Base-by-base conservation (phyloP, 129 eudicot species). In the Erigeron canadensis region DNA sequence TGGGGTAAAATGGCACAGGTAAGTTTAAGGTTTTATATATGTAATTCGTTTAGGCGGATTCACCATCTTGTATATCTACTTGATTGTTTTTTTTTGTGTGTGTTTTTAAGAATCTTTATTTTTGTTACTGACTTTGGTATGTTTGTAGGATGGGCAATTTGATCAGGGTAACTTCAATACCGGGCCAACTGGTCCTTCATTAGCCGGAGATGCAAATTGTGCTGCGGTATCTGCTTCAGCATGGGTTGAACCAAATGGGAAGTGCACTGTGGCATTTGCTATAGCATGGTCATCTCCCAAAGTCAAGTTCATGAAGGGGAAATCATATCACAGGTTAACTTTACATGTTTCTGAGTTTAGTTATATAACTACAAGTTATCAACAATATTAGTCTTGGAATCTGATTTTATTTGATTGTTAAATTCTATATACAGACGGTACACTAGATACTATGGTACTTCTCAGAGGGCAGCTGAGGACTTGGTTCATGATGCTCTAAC, bases 221-320 rank as follows among this genome's bases (percentile, higher is more conserved):
- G 97, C 99, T 22, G 97, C 97, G 2, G 96, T 90, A 48, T 86
- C 96, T 75, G 99, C 99, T 78, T 84, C 96, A 8, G 77, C 96
- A 62, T 90, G 97, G 99, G 96, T 95, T 70, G 99, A 95, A 81
- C 94, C 99, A 64, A 91, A 95, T 78, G 99, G 99, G 74, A 88
- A 83, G 79, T 82, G 96, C 82, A 95, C 99, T 1, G 83, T 95
- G n/a, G 96, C 99, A 12, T 95, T 95, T 84, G 82, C 96, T 51
- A 80, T 95, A 46, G 83, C 99, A 50, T 95, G 99, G 97, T 84
- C 96, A 12, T 88, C 97, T 51, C 99, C 99, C 7, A 90, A 84
- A 88, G 90, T 95, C 34, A 90, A 88, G 76, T 95, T 95, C 65
- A 79, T 76, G 82, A 95, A 95, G 67, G 99, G 99, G 10, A 95